Evolutionary conservation across 208 protist genomes (phyloP), one percentile per base, ranked within the genome.

Genomic region (Polymyxa betae): DNA sequence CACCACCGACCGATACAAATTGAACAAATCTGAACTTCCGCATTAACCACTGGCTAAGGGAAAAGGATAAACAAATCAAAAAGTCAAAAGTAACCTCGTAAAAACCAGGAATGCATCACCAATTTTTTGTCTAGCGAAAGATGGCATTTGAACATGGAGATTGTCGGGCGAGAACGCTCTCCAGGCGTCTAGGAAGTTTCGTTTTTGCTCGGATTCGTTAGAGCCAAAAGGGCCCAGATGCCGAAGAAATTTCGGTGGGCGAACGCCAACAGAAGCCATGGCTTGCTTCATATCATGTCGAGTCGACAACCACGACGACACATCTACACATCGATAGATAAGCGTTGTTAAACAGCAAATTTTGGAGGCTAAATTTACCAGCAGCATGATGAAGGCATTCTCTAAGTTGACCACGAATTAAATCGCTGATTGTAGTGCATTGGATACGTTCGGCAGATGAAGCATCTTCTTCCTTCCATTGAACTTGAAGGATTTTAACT

Each of bases 141-240:
- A 40, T 20, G 72, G 72, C 5, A 82, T 43, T 43, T 5, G 16
- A n/a, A 5, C n/a, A 43, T 5, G n/a, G n/a, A 35, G 5, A 82
- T 82, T 5, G n/a, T 82, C 72, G 5, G 72, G 35, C n/a, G 72
- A 82, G n/a, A 45, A 82, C 16, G n/a, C 35, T 5, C 16, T 45
- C 72, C 72, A 82, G n/a, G 72, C 72, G 35, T 35, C n/a, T 43
- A 38, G 72, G 72, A 82, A 82, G n/a, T 82, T 82, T 20, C 40
- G n/a, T 20, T 5, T 43, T 43, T 82, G 72, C 35, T 35, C 72
- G 5, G 35, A 40, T 12, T 82, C 72, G 72, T 43, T 43, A 5
- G 72, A 20, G 35, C 72, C 72, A 43, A 82, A 82, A 12, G 16
- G 12, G 12, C 5, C 5, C 72, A 82, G n/a, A 43, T 82, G 72